Evolutionary conservation across 805 yeast genomes (phyloP), one percentile per base, ranked within the genome.

Genomic region (Ogataea minuta): DNA sequence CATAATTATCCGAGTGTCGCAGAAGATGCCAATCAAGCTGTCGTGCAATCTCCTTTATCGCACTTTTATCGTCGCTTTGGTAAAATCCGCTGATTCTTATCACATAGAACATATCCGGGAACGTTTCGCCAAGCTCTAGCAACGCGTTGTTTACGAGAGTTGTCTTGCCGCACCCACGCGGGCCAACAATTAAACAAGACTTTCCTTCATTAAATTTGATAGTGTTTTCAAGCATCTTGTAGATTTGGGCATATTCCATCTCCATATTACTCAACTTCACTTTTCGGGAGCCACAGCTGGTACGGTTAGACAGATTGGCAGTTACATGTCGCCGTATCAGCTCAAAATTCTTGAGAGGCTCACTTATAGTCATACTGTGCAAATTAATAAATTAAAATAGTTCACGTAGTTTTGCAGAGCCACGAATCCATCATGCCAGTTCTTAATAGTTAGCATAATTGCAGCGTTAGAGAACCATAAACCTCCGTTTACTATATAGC

Each of bases 41-140:
- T 30, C 82, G 68, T 0, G 96, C 95, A 41, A 93, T 84, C 48
- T 87, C 90, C 36, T 90, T 72, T 10, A 93, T 74, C 0, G 98
- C 98, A 34, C 74, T 64, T 32, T 71, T 74, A 54, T 91, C 98
- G 49, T 83, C 88, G 4, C 71, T 56, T 55, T 87, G 96, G 3
- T 81, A 71, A 10, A 72, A 61, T 0, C 96, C 96, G 43, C 82
- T 79, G 20, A 91, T 64, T 15, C 72, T 59, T 9, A 93, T 75
- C 0, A 75, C 67, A 12, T 90, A 67, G 54, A 79, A 87, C 34
- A 77, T 76, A 23, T 76, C 68, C 4, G 57, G 54, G 51, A 71
- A 73, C 23, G 63, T 59, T 11, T 46, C 25, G 4, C 61, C 48
- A 20, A 88, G 59, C 10, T 67, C 63, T 0, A 55, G 44, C 12